Evolutionary conservation across 257 asterid genomes (phyloP), one percentile per base, ranked within the genome.

Genomic region (Catharanthus roseus): DNA sequence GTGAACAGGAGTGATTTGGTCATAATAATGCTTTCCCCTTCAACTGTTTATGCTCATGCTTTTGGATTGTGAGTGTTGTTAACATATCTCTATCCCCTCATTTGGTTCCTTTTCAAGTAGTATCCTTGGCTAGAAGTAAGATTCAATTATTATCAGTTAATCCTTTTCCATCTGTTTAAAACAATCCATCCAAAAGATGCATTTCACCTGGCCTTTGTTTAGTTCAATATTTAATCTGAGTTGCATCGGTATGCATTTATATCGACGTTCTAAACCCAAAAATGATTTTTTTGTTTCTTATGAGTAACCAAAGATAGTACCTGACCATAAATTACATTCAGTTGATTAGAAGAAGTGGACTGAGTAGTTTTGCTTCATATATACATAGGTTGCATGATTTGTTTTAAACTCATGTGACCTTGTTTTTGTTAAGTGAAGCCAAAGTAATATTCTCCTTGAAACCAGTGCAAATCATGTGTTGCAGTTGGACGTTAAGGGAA

Each of bases 401-500:
- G 31, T 42, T 51, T 55, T 51, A 36, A 24, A 33, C 16, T 72
- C 74, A 55, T 56, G 80, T 24, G 15, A 75, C 81, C 38, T 61
- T 72, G 42, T 62, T 26, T n/a, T 26, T 51, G 39, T 65, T 67
- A 28, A 42, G n/a, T 50, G 76, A 78, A 72, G 80, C 78, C 38
- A 54, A 70, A 72, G 44, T 24, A 34, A 72, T 36, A 70, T 72
- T 76, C 78, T 76, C 83, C 83, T 79, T 76, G 49, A 70, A 58
- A 73, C 79, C 77, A 65, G 34, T 73, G 75, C 79, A 57, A 73
- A 64, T 39, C 7, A 49, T 68, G 9, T 73, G 56, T 69, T 80
- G 81, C 75, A 80, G 33, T 33, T 69, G 84, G 77, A 73, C 74
- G 72, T 76, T 79, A 73, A 80, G 79, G 81, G 72, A 80, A 80